Conservation (phyloP, 164 flowering plant genomes). For the Piper betle region DNA sequence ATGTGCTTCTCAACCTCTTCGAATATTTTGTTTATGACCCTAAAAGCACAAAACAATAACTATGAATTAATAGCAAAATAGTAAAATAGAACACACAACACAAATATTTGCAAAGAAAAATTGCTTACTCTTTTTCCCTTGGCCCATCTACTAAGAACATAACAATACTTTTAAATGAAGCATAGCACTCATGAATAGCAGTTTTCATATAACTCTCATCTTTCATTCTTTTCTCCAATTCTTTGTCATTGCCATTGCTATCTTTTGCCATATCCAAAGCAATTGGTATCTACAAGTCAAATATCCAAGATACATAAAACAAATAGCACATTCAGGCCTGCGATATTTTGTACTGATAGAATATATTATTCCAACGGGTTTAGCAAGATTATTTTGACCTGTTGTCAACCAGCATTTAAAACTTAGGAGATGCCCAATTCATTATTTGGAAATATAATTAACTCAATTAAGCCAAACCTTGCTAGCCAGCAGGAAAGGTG, state of each 20-base stretch:
- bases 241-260: conserved; percentile 74
- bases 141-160: conserved; percentile 46
- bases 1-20: conserved; percentile 57
- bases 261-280: conserved; percentile 99
- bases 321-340: neutral
- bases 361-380: no score
- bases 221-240: conserved; percentile 65
- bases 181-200: conserved; percentile 86
- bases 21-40: conserved; percentile 61
- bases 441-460: no score
- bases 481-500: conserved; percentile 97
- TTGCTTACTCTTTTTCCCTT: conserved; percentile 39
- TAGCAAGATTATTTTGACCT: no score
- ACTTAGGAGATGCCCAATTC: neutral
- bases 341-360: no score
- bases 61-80: neutral
- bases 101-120: neutral
- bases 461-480: conserved; percentile 32
- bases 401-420: no score
- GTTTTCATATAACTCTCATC: conserved; percentile 62
- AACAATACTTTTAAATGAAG: conserved; percentile 64
- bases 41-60: conserved; percentile 10
- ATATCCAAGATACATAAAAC: neutral
- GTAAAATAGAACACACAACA: no score
- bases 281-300: conserved; percentile 60